Evolutionary conservation across 2,329 filamentous ascomycete genomes (phyloP), one percentile per base, ranked within the genome.

Genomic region (Aotearoamyces nothofagi): DNA sequence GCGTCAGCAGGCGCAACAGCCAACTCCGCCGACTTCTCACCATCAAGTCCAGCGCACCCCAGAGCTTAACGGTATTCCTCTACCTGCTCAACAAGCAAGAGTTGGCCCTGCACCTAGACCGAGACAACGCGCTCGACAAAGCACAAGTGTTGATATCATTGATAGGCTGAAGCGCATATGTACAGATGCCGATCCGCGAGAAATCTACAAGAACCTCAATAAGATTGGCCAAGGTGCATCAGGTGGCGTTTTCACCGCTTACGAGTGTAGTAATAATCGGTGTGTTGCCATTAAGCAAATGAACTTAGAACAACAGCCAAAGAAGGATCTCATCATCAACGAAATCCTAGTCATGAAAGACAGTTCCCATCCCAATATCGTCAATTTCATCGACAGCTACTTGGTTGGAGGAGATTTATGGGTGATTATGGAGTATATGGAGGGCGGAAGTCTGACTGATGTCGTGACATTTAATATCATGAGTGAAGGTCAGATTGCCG

Each of bases 371-470:
- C 87, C 84, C 46, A 96, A 96, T 51, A 92, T 98, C 55, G 90
- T 98, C 56, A 98, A 98, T 55, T 98, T 96, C 55, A 87, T 96
- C 58, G 90, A 96, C 60, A 94, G 86, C 52, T 96, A 86, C 53
- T 63, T 98, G 8, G 78, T 86, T 33, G 69, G 72, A 9, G 81
- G 87, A 24, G 90, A 96, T 53, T 61, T 98, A 16, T 98, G 90
- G 90, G 90, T 98, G 2, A 83, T 96, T 17, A 98, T 98, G 90
- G 90, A 98, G 57, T 98, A 87, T 48, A 98, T 98, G 90, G 87
- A 98, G 54, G 90, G 90, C 34, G 90, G 90, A 38, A 94, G 84
- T 55, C 61, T 98, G 51, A 98, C 90, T 8, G 90, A 98, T 54
- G 90, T 98, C 30, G 90, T 98, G 32, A 98, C 90, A 3, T 96